phyloP scores from a whole-genome alignment of 306 rosid genomes.

The Cucumis melo region DNA sequence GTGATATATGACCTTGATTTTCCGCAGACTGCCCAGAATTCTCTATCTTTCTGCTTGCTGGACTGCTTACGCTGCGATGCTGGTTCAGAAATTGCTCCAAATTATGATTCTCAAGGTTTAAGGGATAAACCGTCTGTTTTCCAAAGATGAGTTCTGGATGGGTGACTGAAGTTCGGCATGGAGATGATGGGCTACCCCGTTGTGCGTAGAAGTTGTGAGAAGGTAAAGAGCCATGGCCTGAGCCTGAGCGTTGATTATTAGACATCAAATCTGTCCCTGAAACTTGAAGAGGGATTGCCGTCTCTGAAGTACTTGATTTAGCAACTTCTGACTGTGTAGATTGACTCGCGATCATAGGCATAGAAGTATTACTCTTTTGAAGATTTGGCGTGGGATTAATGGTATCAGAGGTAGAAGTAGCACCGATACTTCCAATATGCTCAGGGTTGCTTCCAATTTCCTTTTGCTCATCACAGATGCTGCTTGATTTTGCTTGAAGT shows the following conservation, averaged over 20 bases:
- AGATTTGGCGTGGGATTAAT: constrained; percentile 26
- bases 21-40: constrained; percentile 39
- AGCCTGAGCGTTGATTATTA: constrained; percentile 28
- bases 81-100: constrained; percentile 33
- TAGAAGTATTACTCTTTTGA: constrained; percentile 30
- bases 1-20: constrained; percentile 46
- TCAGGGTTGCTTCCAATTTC: constrained; percentile 33
- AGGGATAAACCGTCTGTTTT: constrained; percentile 40
- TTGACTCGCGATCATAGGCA: constrained; percentile 38
- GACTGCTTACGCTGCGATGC: constrained; percentile 16
- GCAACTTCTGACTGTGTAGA: constrained; percentile 54
- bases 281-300: constrained; percentile 41
- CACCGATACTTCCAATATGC: constrained; percentile 6
- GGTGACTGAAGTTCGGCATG: constrained; percentile 26
- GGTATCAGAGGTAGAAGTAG: constrained; percentile 33
- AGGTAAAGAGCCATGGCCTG: constrained; percentile 35
- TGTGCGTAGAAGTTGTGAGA: constrained; percentile 43
- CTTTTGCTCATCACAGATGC: constrained; percentile 29
- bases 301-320: constrained; percentile 30
- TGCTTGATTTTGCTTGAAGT: constrained; percentile 18
- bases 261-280: constrained; percentile 48
- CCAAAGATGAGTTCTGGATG: constrained; percentile 39
- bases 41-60: constrained; percentile 19
- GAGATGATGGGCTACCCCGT: constrained; percentile 37
- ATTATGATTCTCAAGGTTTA: constrained; percentile 25